Evolutionary conservation across 352 stramenopile genomes (phyloP).

Genomic region (Pilasporangium apinafurcum): DNA sequence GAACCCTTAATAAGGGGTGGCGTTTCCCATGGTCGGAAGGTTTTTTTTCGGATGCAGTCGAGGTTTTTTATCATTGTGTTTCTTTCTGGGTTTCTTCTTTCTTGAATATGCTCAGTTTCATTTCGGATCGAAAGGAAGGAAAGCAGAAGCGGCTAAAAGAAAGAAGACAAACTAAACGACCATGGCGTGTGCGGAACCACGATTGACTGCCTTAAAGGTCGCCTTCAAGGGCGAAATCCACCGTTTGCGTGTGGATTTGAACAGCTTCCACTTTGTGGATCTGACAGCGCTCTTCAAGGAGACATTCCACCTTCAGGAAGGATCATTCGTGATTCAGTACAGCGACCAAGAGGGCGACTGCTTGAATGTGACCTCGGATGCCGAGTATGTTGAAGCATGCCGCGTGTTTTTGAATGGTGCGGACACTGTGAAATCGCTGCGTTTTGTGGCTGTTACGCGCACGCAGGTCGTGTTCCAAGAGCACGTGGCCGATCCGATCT

Average conservation of each 20-base stretch:
- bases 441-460: conserved; percentile 59
- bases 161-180: conserved; percentile 5
- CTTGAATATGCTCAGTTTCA: conserved; percentile 16
- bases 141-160: background rate
- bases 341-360: conserved; percentile 69
- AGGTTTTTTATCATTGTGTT: no score
- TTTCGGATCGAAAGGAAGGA: conserved; percentile 22
- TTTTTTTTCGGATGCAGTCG: no score
- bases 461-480: conserved; percentile 65
- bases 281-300: conserved; percentile 49
- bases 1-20: no score
- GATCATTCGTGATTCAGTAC: conserved; percentile 74
- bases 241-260: conserved; percentile 67
- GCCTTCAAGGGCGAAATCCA: conserved; percentile 81
- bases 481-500: conserved; percentile 70
- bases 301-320: conserved; percentile 44
- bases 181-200: conserved; percentile 35
- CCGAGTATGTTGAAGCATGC: conserved; percentile 60
- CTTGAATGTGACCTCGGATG: conserved; percentile 62
- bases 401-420: conserved; percentile 33
- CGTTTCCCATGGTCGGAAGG: no score
- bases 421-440: conserved; percentile 41
- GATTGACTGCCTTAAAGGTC: conserved; percentile 68
- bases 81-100: no score
- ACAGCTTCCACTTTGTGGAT: conserved; percentile 28